Conservation (phyloP, 306 rosid genomes). For the Inga laurina region DNA sequence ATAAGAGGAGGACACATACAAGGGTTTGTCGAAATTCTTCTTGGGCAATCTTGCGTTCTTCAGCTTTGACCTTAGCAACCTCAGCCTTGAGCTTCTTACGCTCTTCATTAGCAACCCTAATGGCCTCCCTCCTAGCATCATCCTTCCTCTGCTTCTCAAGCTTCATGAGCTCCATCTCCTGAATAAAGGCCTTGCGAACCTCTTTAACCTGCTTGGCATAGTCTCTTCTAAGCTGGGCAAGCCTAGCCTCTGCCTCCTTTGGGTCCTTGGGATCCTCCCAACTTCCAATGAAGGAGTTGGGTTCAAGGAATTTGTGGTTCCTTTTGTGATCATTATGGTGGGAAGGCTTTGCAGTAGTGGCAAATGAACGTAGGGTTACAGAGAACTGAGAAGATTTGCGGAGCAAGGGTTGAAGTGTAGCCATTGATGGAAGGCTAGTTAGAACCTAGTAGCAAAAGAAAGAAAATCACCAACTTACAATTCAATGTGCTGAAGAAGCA, state of each 20-base stretch:
- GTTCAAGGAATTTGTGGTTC: constrained; percentile 56
- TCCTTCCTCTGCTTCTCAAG: constrained; percentile 72
- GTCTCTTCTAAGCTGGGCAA: constrained; percentile 61
- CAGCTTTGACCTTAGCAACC: constrained; percentile 67
- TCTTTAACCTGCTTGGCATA: constrained; percentile 80
- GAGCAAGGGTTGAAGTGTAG: neutral
- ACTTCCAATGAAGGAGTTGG: constrained; percentile 57
- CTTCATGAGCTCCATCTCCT: constrained; percentile 63
- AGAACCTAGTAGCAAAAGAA: neutral
- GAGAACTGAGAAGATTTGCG: constrained; percentile 29
- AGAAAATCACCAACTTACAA: neutral
- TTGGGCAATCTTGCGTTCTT: constrained; percentile 59
- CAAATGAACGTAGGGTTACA: constrained; percentile 39
- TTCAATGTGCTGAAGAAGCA: too few relatives aligned
- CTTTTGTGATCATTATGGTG: constrained; percentile 55
- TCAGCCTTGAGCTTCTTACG: constrained; percentile 72
- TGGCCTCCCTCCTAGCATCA: constrained; percentile 64
- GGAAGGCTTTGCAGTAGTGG: constrained; percentile 43
- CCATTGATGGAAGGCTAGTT: constrained; percentile 11
- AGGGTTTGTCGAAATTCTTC: constrained; percentile 73
- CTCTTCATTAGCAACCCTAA: constrained; percentile 72
- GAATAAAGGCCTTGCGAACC: constrained; percentile 67
- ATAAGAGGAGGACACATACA: constrained; percentile 34
- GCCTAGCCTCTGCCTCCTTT: constrained; percentile 68
- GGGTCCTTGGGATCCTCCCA: constrained; percentile 78